Conservation (phyloP, 352 stramenopile genomes). For the Phytopythium montanum region DNA sequence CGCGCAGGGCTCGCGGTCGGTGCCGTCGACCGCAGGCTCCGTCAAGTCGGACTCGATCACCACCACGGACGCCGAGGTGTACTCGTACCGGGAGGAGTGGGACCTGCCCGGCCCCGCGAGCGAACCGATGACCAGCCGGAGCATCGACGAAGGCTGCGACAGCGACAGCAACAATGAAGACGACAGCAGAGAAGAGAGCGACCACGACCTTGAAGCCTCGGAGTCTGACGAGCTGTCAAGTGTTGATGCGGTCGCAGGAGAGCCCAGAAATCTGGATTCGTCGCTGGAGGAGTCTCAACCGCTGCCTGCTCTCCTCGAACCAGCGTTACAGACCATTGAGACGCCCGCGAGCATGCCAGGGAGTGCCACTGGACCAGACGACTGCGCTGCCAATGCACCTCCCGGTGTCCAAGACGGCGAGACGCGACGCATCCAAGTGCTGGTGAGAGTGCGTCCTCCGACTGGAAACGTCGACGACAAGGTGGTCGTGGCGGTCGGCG, state of each 20-base stretch:
- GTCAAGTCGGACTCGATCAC: conserved; percentile 30
- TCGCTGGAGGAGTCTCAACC: neutral
- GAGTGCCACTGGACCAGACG: neutral
- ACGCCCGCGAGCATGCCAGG: neutral
- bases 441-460: conserved; percentile 64
- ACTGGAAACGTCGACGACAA: conserved; percentile 21
- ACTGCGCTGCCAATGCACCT: neutral
- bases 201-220: neutral
- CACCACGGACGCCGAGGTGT: conserved; percentile 31
- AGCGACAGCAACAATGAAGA: neutral
- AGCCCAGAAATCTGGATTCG: neutral
- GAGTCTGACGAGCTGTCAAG: neutral
- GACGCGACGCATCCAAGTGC: conserved; percentile 49
- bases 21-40: conserved; percentile 23
- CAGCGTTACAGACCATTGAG: too few relatives aligned
- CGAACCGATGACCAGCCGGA: neutral
- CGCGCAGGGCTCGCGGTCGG: neutral
- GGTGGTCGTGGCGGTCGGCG: conserved; percentile 28
- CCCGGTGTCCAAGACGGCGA: neutral
- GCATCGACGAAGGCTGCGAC: neutral
- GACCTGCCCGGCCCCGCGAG: conserved; percentile 1
- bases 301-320: neutral
- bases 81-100: conserved; percentile 33
- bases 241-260: neutral
- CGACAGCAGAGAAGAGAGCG: neutral